Evolutionary conservation across 768 basidiomycete genomes (phyloP), one percentile per base, ranked within the genome.

Genomic region (Lactarius akahatsu): DNA sequence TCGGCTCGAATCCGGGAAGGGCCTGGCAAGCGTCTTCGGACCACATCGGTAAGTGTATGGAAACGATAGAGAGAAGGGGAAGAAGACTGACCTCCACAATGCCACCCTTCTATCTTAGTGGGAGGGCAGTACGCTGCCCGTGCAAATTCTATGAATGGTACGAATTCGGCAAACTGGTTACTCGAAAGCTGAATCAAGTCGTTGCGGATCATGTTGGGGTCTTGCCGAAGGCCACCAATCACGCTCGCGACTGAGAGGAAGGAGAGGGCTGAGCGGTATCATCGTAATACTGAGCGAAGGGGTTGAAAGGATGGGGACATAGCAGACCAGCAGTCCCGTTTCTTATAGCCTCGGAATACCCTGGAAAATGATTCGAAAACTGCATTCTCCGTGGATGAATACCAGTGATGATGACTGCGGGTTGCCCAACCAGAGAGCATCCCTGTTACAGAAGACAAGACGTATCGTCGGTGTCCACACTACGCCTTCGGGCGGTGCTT

Each of bases 101-200:
- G 60, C 82, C 82, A 85, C 30, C 67, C 75, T 30, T 73, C 69
- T 15, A 82, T 68, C 57, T 72, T 75, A 64, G 69, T 72, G 0
- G 80, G 75, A 2, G 76, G 45, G 69, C 85, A 86, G 72, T 86
- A 86, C 16, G 84, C 81, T 5, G 85, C 85, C 26, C 82, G 77
- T 40, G 85, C 83, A 73, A 86, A 82, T 71, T 83, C 77, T 0
- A 81, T 79, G 64, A 77, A 85, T 11, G 83, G 82, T 0, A 78
- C 74, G 41, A 83, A 77, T 28, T 69, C 75, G 7, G 77, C 59
- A 57, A 84, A 72, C 62, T 80, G 74, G 0, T 71, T 55, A 0
- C 76, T 18, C 0, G 81, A 62, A 47, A 79, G 63, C 36, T 65
- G 47, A 18, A 69, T 75, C 57, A 77, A 73, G 15, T 36, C 10